Evolutionary conservation across 805 yeast species (phyloP), one percentile per base, ranked within the genome.

Genomic region (Tetrapisispora iriomotensis): DNA sequence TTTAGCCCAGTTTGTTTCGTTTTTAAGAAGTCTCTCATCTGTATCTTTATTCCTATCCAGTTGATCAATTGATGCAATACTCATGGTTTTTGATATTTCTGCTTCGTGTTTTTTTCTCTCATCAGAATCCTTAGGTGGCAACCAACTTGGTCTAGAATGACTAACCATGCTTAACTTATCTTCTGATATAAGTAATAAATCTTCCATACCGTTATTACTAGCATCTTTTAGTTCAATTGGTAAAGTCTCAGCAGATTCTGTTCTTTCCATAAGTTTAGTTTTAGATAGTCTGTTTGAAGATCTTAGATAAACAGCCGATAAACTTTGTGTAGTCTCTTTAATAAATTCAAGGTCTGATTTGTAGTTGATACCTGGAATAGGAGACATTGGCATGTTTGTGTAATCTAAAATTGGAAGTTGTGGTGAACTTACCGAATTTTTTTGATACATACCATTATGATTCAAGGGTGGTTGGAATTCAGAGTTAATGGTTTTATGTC

Each of bases 91-190:
- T 36, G 67, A 60, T 41, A 77, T 68, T 48, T 77, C 76, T 30
- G 60, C 63, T 46, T 75, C 76, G 50, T 79, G 86, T 42, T 65
- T 67, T 26, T 63, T 54, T 25, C 67, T 67, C 49, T 80, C 87
- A 7, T 50, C 52, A 6, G 59, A 47, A 27, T 66, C 63, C 50
- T 79, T 79, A 4, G 85, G 86, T 4, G 87, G 87, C 32, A 79
- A 57, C 72, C 83, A 77, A 34, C 74, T 70, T 3, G 88, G 88
- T 47, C 88, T 67, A 1, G 85, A 71, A 32, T 74, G 75, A 37
- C 79, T 70, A 27, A 79, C 58, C 9, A 62, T 57, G 19, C 67
- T 68, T 27, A 77, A 53, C 48, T 80, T 80, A 49, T 79, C 82
- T 1, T 67, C 70, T 1, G 86, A 79, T 1, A 81, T 70, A 26